Base-by-base conservation (phyloP, 768 basidiomycete genomes). In the Punctularia strigosozonata region DNA sequence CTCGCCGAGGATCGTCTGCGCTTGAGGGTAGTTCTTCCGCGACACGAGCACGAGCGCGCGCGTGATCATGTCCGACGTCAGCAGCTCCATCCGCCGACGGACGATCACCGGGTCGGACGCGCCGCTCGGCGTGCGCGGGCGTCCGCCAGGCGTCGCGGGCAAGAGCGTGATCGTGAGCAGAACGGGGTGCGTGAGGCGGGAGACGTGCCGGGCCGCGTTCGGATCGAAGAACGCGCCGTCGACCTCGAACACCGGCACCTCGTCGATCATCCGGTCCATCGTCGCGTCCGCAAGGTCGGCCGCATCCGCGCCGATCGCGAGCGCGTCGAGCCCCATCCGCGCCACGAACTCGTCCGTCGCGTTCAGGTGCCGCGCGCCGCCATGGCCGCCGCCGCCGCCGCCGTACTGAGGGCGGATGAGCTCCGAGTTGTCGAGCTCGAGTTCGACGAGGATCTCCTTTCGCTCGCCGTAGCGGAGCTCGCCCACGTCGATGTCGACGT, bases 201-300 rank as follows among this genome's bases (percentile, higher is more conserved):
- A 81, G 15, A 94, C 77, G 40, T 81, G 77, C 59, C 90, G 87
- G 31, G 69, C 67, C 5, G 82, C 85, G 1, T 77, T 72, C 2
- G 94, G 94, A 57, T 98, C 94, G 55, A 80, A 88, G 73, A 90
- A 98, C 22, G 86, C 80, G 6, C 91, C 91, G 46, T 97, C 92
- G 12, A 97, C 87, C 57, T 98, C 92, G 36, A 94, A 76, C 7
- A 97, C 86, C 1, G 94, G 95, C 7, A 95, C 85, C 51, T 99
- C 95, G 52, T 99, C 95, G 33, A 95, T 91, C 85, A 97, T 86
- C 33, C 82, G 70, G 46, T 91, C 89, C 83, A 90, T 88, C 84
- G 90, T 87, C 24, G 89, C 88, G 42, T 88, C 85, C 37, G 77
- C 71, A 47, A 90, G 79, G 56, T 86, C 80, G 2, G 71, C 62